Conservation (phyloP, 2,329 filamentous ascomycete species). For the Tympanopsis confertula region DNA sequence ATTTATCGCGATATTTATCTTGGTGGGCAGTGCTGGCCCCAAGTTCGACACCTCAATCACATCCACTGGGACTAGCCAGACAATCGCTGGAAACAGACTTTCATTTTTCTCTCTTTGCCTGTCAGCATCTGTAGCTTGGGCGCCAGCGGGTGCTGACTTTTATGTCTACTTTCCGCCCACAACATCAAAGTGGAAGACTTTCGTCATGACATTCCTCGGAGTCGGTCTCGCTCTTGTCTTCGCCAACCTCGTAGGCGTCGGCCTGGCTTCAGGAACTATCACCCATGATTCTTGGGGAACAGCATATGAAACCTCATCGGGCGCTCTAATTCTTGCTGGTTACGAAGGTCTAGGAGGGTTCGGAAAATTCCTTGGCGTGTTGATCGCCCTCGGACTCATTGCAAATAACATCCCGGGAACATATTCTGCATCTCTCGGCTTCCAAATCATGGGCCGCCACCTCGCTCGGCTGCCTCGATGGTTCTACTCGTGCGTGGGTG, state of each 20-base stretch:
- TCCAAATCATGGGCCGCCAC: constrained; percentile 43
- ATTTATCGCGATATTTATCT: constrained; percentile 44
- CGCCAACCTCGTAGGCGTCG: constrained; percentile 40
- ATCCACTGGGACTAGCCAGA: constrained; percentile 36
- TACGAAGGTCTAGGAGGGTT: constrained; percentile 41
- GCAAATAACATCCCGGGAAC: constrained; percentile 46
- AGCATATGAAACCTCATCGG: constrained; percentile 40
- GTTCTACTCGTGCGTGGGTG: constrained; percentile 41
- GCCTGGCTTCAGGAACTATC: constrained; percentile 37
- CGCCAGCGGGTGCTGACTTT: constrained; percentile 52
- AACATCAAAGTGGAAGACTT: constrained; percentile 24
- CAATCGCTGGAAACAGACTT: constrained; percentile 42
- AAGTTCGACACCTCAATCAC: constrained; percentile 42
- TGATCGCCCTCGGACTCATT: constrained; percentile 41
- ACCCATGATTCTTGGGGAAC: constrained; percentile 30
- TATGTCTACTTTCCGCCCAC: constrained; percentile 53
- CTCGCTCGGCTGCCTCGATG: constrained; percentile 39
- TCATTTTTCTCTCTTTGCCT: constrained; percentile 62
- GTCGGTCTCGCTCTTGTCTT: constrained; percentile 41
- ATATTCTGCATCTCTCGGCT: constrained; percentile 46
- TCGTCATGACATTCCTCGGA: constrained; percentile 36
- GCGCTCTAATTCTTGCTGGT: constrained; percentile 44
- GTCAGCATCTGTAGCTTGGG: constrained; percentile 52
- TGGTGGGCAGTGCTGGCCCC: constrained; percentile 48
- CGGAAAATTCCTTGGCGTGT: constrained; percentile 46